A percentile compares a stretch with the other conserved stretches of the same genome.
These are phyloP conservation scores for Glycine latifolia DNA, from an alignment of 306 rosid genomes.

Conservation along the genomic window DNA sequence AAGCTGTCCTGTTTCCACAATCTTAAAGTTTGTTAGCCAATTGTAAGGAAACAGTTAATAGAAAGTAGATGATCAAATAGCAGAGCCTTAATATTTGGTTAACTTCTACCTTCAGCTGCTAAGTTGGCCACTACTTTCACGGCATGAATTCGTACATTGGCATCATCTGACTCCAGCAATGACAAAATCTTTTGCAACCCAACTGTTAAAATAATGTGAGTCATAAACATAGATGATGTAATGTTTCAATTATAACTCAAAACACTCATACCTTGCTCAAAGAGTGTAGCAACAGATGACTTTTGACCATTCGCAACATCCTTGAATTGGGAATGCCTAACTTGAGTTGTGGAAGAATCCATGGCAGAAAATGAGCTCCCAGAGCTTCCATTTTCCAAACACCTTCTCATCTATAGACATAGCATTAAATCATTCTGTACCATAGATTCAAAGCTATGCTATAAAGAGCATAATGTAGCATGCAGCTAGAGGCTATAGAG, in stretches of 20 bases:
- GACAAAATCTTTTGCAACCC: constrained; percentile 92
- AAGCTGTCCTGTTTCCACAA: not conserved
- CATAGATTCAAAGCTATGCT: not conserved
- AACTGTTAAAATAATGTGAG: constrained; percentile 63
- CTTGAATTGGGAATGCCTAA: constrained; percentile 70
- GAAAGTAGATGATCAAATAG: constrained; percentile 32
- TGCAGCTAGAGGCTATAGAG: constrained; percentile 31
- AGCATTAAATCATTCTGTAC: constrained; percentile 34
- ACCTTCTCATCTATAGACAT: constrained; percentile 75
- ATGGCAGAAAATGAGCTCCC: constrained; percentile 62
- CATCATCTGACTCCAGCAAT: constrained; percentile 94
- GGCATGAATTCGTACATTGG: constrained; percentile 93
- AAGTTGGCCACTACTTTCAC: constrained; percentile 98
- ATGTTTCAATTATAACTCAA: constrained; percentile 31
- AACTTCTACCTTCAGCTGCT: constrained; percentile 90
- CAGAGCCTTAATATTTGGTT: constrained; percentile 28
- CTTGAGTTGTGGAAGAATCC: constrained; percentile 74
- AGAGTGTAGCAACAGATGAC: constrained; percentile 76
- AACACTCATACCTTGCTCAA: constrained; percentile 79
- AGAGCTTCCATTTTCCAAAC: constrained; percentile 68
- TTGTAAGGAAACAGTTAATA: constrained; percentile 19
- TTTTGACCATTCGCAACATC: constrained; percentile 69
- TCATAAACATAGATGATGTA: constrained; percentile 37
- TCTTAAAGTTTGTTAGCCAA: not conserved
- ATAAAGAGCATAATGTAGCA: constrained; percentile 7